phyloP scores from a whole-genome alignment of 345 rosid species.

The Gossypium ekmanianum region DNA sequence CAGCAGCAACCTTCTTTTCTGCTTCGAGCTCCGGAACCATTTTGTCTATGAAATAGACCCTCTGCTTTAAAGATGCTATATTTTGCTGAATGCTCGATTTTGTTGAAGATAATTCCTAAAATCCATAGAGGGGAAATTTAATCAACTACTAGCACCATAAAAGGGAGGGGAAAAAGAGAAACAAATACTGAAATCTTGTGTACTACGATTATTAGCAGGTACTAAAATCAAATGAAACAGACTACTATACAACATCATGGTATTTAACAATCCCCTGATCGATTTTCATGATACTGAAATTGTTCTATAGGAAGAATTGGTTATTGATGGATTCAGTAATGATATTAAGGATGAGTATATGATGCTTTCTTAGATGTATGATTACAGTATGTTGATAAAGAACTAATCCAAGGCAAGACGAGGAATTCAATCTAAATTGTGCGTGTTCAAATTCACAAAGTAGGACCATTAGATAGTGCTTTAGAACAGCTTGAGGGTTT shows the following conservation, averaged over 20 bases:
- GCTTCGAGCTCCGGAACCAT: slow-evolving; percentile 81
- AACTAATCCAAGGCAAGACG: not conserved
- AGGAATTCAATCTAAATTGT: not conserved
- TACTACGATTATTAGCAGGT: not conserved
- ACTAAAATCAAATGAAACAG: not conserved
- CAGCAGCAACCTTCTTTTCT: slow-evolving; percentile 85
- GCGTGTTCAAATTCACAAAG: not conserved
- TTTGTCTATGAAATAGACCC: slow-evolving; percentile 65
- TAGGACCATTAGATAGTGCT: not conserved
- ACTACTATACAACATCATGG: slow-evolving; percentile 3
- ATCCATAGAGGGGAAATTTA: slow-evolving; percentile 14
- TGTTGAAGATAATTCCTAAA: slow-evolving; percentile 66
- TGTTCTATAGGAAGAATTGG: not conserved
- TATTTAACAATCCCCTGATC: not conserved
- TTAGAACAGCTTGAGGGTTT: not conserved
- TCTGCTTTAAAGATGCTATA: slow-evolving; percentile 64
- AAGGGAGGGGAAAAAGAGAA: not conserved
- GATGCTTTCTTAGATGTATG: not conserved
- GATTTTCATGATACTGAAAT: slow-evolving; percentile 1
- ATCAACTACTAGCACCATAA: slow-evolving; percentile 12
- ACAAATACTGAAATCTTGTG: not conserved
- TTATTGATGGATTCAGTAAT: not conserved
- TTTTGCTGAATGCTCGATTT: slow-evolving; percentile 83
- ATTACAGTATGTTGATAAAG: not conserved
- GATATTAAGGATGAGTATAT: not conserved